Base-by-base conservation (phyloP, 1,139 yeast genomes). In the Candida sojae region DNA sequence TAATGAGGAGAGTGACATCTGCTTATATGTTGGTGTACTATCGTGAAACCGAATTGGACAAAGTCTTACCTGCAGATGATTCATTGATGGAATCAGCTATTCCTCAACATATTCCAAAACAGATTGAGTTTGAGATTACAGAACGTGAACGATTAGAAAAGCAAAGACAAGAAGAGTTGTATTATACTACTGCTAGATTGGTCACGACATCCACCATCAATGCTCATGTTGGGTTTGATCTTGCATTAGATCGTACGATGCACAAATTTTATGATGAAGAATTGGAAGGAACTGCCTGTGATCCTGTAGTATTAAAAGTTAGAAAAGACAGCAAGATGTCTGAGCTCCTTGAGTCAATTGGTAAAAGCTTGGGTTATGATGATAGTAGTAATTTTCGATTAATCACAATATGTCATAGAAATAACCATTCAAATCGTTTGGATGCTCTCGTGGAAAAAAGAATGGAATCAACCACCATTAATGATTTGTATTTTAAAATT, bases 1-100 rank as follows among this genome's bases (percentile, higher is more conserved):
- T 83, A 47, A 67, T 84, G 17, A 80, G 90, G 57, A 82, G 96
- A 47, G 93, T 89, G 42, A 91, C 97, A 0, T 89, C 96, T 44
- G 99, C 99, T 3, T 93, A 93, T 63, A 93, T 93, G 99, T 80
- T 93, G 70, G 99, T 93, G 3, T 93, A 93, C 63, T 81, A 92
- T 54, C 80, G 96, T 47, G 85, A 88, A 61, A 70, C 79, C 6
- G 80, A 79, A 37, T 68, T 84, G 43, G 75, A 74, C 3, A 78
- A 77, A 8, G 77, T 92, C 17, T 73, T 93, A 51, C 84, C 84
- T 6, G 80, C 78, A 0, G 70, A 75, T 21, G 86, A 83, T 13
- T 70, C 67, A 2, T 56, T 56, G 10, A 60, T 70, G 5, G 83
- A 80, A 48, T 54, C 58, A 2, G 56, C 59, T 3, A 81, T 88